Base-by-base conservation (phyloP, 129 eudicot genomes). In the Chrysanthemum lavandulifolium region DNA sequence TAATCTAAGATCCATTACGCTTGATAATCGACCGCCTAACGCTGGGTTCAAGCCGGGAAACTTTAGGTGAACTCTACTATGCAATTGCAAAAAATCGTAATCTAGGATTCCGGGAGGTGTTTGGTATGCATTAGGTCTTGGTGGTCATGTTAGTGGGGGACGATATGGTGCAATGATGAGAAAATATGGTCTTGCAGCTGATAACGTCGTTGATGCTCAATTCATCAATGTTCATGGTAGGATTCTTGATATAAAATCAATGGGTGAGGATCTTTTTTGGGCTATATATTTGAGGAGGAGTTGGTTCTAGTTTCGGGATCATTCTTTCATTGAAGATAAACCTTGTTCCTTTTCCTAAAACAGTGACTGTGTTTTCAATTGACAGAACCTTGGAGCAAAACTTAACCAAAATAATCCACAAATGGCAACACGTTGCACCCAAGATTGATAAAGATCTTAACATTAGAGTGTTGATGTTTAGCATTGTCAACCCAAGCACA, bases 251-350 rank as follows among this genome's bases (percentile, higher is more conserved):
- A 68, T 80, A 80, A 59, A 40, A 62, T 74, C 58, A 43, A 80
- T 74, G 80, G 79, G 83, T 10, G 83, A 80, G 51, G 76, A 80
- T 68, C 76, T 80, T 55, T 80, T 80, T 15, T 80, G 84, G 80
- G 80, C 81, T 66, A 76, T 19, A 19, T 19, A 19, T 84, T 47
- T 72, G 86, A 75, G 89, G 94, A 4, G 89, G 93, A 10, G 93
- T 89, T 61, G 90, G 90, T 49, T 83, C 86, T 5, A 85, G 88
- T 45, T 88, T 83, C 40, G 86, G 91, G 11, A 83, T 88, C 55
- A 66, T 88, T 43, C 72, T 79, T 47, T 74, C 90, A 23, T 88
- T 87, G 87, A 88, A 88, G 67, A 61, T 88, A 19, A 65, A 78
- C 77, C 80, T 85, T 1, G 85, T 88, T 55, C 65, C 67, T 1